phyloP scores from a whole-genome alignment of 129 eudicot genomes.

The Chrysanthemum lavandulifolium region DNA sequence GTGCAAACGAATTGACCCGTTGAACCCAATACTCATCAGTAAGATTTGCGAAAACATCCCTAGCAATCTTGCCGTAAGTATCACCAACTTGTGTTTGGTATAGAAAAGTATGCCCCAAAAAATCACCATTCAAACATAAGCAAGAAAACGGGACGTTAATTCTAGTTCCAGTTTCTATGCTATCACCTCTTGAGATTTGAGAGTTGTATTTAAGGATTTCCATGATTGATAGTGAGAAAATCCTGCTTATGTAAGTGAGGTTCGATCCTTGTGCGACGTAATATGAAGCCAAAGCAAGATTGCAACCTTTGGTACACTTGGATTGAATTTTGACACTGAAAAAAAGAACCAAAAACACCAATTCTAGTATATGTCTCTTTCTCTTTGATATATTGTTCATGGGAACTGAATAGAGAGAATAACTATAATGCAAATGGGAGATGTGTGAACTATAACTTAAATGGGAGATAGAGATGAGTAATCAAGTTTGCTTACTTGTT shows the following conservation, averaged over 20 bases:
- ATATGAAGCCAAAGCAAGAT: slow-evolving; percentile 80
- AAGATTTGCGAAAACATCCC: slow-evolving; percentile 47
- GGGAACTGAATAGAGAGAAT: slow-evolving; percentile 18
- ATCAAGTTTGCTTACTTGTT: slow-evolving; percentile 22
- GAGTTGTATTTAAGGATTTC: slow-evolving; percentile 49
- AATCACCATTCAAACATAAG: slow-evolving; percentile 61
- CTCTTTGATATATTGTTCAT: slow-evolving; percentile 41
- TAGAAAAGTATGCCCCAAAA: slow-evolving; percentile 58
- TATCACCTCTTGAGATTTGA: slow-evolving; percentile 31
- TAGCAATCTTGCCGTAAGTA: slow-evolving; percentile 53
- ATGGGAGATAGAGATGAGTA: neutral
- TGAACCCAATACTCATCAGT: slow-evolving; percentile 55
- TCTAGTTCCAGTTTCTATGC: slow-evolving; percentile 44
- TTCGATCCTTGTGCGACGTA: slow-evolving; percentile 51
- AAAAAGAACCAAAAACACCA: slow-evolving; percentile 24
- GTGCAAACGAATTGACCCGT: slow-evolving; percentile 46
- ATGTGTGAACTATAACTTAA: neutral
- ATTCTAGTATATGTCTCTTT: slow-evolving; percentile 17
- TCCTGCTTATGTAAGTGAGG: slow-evolving; percentile 57
- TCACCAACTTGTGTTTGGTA: slow-evolving; percentile 49
- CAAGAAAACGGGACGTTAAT: slow-evolving; percentile 70
- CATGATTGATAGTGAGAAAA: slow-evolving; percentile 35
- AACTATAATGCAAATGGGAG: slow-evolving; percentile 9
- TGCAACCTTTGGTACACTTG: slow-evolving; percentile 59
- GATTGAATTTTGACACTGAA: slow-evolving; percentile 40